Percentiles rank a stretch among this genome's conserved stretches.
phyloP scores from a whole-genome alignment of 1,284 basidiomycete species.

The Trichosporon sp. region DNA sequence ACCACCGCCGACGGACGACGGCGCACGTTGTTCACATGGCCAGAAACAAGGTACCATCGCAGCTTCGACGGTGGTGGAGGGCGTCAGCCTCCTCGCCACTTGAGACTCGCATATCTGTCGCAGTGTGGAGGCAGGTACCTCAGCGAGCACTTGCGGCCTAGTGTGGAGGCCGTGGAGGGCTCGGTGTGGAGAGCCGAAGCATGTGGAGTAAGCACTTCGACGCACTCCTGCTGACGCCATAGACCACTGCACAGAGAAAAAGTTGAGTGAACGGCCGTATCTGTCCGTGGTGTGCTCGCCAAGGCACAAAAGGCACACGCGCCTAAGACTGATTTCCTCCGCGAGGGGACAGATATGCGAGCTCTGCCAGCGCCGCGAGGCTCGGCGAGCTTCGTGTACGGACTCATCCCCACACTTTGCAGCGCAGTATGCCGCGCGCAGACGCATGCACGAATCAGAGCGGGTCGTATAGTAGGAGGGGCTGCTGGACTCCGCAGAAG shows the following conservation, averaged over 20 bases:
- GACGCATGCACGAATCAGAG: neutral
- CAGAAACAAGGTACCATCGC: neutral
- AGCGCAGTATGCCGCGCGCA: no score
- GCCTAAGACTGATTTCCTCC: neutral
- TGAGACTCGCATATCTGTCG: neutral
- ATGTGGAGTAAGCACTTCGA: no score
- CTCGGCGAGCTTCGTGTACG: neutral
- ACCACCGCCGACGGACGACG: no score
- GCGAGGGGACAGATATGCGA: slow-evolving; percentile 1
- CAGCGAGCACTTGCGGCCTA: no score
- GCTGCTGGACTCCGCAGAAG: neutral
- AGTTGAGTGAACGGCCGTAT: neutral
- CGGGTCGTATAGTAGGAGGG: neutral
- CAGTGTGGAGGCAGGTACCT: neutral
- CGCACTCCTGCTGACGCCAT: neutral
- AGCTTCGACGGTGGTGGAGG: neutral
- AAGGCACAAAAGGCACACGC: neutral
- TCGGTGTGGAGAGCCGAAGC: neutral
- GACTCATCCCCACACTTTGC: neutral
- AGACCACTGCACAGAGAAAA: neutral
- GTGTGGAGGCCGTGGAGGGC: neutral
- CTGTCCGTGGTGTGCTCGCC: slow-evolving; percentile 7
- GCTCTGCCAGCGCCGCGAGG: neutral
- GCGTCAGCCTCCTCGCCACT: neutral
- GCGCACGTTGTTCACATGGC: neutral